Percentiles rank a stretch among this genome's conserved stretches.
phyloP scores from a whole-genome alignment of 345 rosid genomes.

The Litchi chinensis region DNA sequence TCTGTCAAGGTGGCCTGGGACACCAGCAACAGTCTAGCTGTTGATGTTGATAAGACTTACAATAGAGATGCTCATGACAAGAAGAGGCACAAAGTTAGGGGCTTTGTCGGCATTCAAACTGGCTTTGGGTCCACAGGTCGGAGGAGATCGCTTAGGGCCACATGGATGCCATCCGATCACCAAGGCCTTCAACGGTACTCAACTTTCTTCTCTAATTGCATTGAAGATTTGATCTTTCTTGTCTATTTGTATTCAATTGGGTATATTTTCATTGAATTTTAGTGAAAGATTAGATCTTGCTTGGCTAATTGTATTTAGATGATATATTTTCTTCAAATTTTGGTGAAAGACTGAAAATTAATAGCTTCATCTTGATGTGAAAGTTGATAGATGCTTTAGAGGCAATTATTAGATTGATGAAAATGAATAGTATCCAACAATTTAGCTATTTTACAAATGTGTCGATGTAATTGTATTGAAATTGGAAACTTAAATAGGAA shows the following conservation, averaged over 20 bases:
- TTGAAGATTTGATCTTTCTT: too few species aligned
- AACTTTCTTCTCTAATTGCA: not conserved
- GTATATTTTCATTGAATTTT: not conserved
- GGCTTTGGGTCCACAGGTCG: slow-evolving; percentile 71
- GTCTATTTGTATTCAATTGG: not conserved
- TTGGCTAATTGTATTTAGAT: too few species aligned
- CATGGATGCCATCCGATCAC: slow-evolving; percentile 92
- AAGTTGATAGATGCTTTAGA: too few species aligned
- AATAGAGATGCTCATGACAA: slow-evolving; percentile 13
- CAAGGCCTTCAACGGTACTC: slow-evolving; percentile 73
- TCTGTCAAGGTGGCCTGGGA: slow-evolving; percentile 71
- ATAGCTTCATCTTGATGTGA: too few species aligned
- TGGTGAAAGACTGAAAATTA: too few species aligned
- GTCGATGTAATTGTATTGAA: too few species aligned
- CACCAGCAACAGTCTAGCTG: not conserved
- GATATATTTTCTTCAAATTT: too few species aligned
- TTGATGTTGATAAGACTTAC: not conserved
- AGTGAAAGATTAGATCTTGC: not conserved
- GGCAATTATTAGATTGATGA: too few species aligned
- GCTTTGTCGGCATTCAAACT: slow-evolving; percentile 88
- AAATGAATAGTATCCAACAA: too few species aligned
- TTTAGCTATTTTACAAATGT: too few species aligned
- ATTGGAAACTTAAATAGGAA: too few species aligned
- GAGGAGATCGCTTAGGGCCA: slow-evolving; percentile 71
- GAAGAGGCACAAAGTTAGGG: slow-evolving; percentile 79